Evolutionary conservation across 345 rosid genomes (phyloP), one percentile per base, ranked within the genome.

Genomic region (Aethionema arabicum): DNA sequence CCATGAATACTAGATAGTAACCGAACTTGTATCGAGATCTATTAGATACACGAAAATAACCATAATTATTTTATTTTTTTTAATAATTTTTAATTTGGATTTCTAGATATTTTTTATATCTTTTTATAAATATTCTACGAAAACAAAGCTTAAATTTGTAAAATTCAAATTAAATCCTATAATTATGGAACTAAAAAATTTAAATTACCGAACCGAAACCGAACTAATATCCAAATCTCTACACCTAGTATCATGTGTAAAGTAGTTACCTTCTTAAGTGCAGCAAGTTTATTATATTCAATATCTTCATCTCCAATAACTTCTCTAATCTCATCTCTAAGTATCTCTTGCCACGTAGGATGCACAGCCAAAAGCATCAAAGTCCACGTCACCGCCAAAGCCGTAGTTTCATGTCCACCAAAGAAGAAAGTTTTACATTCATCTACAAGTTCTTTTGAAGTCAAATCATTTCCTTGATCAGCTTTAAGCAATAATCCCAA

Each of bases 351-450:
- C 99, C 99, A 90, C 50, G 84, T 76, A 5, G 87, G 92, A 65
- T 93, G 73, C 48, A 65, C 62, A 9, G 96, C 97, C 68, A 93
- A 61, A 60, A 83, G 91, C 80, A 93, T 71, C 66, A 93, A 65
- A 21, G 96, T 90, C 99, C 97, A 93, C 13, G 95, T 62, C 6
- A 93, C 40, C 1, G 96, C 91, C 72, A 90, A 56, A 13, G 97
- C 97, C 0, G 99, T 93, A 5, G 98, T 92, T 72, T 90, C 97
- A 32, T 93, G 97, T 5, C 99, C 97, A 30, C 77, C 97, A 31
- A 93, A 93, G 80, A 93, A 93, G 75, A 93, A 87, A 3, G 99
- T 93, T 69, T 93, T 93, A 78, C 97, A 87, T 76, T 93, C 97
- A 21, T 93, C 97, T 0, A 93, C 84, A 9, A 93, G 70, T 50